Conservation (phyloP, 768 basidiomycete genomes). For the Dacryopinax spathularia region DNA sequence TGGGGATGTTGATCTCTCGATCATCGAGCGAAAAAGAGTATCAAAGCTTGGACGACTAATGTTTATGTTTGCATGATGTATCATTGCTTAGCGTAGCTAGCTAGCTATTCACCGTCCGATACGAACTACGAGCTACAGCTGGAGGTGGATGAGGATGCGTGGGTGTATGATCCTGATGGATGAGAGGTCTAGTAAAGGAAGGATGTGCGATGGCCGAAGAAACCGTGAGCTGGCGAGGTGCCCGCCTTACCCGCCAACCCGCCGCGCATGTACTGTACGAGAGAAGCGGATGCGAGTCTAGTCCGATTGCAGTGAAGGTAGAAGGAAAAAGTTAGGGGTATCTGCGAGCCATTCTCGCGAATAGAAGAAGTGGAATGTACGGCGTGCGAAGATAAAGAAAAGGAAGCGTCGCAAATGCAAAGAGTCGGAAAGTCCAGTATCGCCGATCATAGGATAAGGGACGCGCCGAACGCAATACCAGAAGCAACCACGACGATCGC, state of each 20-base stretch:
- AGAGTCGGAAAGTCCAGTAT: not conserved
- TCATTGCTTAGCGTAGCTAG: no score
- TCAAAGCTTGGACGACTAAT: no score
- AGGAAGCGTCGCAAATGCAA: not conserved
- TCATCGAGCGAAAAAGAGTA: no score
- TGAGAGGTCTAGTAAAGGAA: not conserved
- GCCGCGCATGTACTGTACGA: not conserved
- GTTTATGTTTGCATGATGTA: no score
- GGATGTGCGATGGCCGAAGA: not conserved
- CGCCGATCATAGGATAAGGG: not conserved
- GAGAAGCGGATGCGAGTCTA: not conserved
- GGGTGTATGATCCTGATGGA: not conserved
- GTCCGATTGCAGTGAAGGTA: not conserved
- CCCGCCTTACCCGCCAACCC: not conserved
- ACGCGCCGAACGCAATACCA: not conserved
- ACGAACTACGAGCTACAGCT: not conserved
- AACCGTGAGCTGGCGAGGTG: not conserved
- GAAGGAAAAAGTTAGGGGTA: not conserved
- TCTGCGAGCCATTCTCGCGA: not conserved
- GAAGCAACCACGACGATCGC: not conserved
- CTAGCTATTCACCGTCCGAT: not conserved
- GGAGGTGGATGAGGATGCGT: not conserved
- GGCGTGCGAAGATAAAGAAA: not conserved
- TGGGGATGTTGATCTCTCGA: no score
- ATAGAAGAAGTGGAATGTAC: not conserved